These are phyloP conservation scores for Coniferiporia sulphurascens DNA, from an alignment of 1,284 basidiomycete species.

Conservation along the genomic window DNA sequence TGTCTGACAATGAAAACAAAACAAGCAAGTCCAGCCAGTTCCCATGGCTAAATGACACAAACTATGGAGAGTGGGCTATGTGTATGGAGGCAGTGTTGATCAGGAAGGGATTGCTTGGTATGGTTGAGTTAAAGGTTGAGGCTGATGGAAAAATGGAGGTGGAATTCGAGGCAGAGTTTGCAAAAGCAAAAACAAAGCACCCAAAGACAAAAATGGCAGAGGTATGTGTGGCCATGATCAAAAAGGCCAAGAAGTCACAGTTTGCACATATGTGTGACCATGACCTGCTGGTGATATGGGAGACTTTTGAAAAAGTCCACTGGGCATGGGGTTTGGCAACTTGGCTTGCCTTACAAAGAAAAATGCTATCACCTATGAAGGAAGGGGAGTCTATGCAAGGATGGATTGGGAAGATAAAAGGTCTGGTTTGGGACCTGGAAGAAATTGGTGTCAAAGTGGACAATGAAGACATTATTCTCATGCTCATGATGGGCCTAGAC, in stretches of 20 bases:
- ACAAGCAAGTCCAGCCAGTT: neutral
- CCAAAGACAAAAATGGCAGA: neutral
- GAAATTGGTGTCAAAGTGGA: neutral
- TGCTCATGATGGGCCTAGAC: conserved; percentile 1
- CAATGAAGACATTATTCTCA: conserved; percentile 5
- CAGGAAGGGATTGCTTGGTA: neutral
- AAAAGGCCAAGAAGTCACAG: neutral
- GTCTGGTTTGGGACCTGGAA: neutral
- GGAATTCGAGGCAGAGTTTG: neutral
- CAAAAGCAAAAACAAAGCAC: neutral
- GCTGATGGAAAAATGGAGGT: neutral
- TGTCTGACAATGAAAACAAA: neutral
- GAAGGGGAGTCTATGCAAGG: neutral
- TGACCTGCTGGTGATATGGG: conserved; percentile 12
- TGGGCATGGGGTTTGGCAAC: conserved; percentile 10
- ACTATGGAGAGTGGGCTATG: neutral
- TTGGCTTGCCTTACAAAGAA: neutral
- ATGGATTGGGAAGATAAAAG: neutral
- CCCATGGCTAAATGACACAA: neutral
- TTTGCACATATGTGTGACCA: conserved; percentile 1
- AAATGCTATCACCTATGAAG: neutral
- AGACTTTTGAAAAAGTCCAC: conserved; percentile 2
- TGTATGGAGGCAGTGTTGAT: neutral
- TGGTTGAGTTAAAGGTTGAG: neutral
- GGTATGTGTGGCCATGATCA: neutral